Conservation (phyloP, 2,329 filamentous ascomycete genomes). For the Capronia coronata region DNA sequence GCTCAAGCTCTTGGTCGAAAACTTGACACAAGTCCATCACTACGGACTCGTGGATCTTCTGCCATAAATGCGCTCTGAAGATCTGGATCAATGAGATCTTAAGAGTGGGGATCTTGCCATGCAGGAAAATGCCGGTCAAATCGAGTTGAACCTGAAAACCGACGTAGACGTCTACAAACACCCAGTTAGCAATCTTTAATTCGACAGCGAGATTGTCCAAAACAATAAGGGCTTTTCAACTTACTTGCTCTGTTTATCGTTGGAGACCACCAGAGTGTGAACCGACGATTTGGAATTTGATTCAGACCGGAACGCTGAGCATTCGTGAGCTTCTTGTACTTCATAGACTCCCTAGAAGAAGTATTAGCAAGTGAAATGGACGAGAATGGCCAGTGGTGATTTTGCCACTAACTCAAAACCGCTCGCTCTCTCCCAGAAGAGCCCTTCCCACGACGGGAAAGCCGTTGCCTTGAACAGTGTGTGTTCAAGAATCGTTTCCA, state of each 20-base stretch:
- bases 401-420: no score
- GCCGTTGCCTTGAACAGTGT: constrained; percentile 95
- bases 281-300: constrained; percentile 96
- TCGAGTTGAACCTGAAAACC: constrained; percentile 99
- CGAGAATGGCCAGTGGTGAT: no score
- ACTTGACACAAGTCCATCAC: constrained; percentile 99
- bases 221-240: no score
- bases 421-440: constrained; percentile 73
- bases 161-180: constrained; percentile 67
- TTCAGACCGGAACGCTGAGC: constrained; percentile 94
- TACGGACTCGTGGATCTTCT: constrained; percentile 98
- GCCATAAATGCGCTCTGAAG: constrained; percentile 98
- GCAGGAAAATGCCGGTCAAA: constrained; percentile 95
- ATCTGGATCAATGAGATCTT: constrained; percentile 99
- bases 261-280: constrained; percentile 90
- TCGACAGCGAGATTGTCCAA: no score
- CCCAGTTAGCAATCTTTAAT: no score
- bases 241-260: constrained; percentile 1
- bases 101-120: constrained; percentile 95
- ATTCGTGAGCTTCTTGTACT: constrained; percentile 98
- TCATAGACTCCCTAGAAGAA: constrained; percentile 73
- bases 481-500: constrained; percentile 96
- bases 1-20: constrained; percentile 94
- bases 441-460: constrained; percentile 92
- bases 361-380: no score